Conservation (phyloP, 2,329 filamentous ascomycete species). For the Pseudofabraea citricarpa region DNA sequence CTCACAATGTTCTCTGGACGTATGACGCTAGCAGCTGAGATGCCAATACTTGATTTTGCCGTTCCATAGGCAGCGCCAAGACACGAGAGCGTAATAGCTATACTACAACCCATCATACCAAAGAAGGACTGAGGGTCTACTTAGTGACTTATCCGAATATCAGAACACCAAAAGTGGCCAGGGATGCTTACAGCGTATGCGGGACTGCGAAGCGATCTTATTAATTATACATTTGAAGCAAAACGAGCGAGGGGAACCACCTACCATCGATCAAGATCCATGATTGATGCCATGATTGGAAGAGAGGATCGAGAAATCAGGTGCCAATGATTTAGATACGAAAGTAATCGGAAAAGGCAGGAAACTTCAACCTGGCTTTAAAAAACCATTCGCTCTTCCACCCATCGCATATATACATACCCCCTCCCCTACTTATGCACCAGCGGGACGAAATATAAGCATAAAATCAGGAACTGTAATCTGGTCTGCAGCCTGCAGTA, state of each 20-base stretch:
- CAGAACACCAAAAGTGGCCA: neutral
- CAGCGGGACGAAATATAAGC: too few species aligned
- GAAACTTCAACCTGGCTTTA: too few species aligned
- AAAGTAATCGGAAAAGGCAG: too few species aligned
- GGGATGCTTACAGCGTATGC: conserved; percentile 14
- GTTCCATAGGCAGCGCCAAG: conserved; percentile 90
- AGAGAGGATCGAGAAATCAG: too few species aligned
- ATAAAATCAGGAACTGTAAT: too few species aligned
- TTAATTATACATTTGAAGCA: neutral
- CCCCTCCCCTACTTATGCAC: too few species aligned
- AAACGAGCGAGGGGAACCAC: neutral
- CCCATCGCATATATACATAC: too few species aligned
- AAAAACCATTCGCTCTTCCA: too few species aligned
- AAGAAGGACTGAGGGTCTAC: conserved; percentile 64
- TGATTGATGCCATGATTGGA: too few species aligned
- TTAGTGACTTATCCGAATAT: neutral
- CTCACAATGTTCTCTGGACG: conserved; percentile 96
- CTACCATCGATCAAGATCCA: conserved; percentile 5
- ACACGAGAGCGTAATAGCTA: conserved; percentile 84
- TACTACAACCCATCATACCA: conserved; percentile 90
- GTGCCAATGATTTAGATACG: too few species aligned
- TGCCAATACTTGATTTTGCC: conserved; percentile 96
- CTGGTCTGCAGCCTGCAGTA: too few species aligned
- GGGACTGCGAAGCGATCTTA: conserved; percentile 9
- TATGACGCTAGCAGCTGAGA: conserved; percentile 93